Percentiles rank a stretch among this genome's conserved stretches.
phyloP scores from a whole-genome alignment of 805 yeast species.

The Yarrowia divulgata region DNA sequence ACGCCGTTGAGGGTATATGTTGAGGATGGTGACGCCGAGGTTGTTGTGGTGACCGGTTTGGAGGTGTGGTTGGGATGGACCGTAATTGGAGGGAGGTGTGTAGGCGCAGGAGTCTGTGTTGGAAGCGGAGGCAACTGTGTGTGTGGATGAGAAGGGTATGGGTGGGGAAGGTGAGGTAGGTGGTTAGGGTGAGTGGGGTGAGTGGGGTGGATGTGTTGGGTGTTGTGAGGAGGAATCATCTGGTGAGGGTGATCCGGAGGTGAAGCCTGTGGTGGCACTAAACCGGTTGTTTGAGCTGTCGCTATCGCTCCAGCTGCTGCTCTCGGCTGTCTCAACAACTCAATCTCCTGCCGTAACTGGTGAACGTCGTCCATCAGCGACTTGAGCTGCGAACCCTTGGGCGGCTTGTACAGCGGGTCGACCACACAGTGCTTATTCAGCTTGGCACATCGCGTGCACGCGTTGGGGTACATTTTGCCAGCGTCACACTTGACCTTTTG shows the following conservation, averaged over 20 bases:
- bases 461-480: constrained; percentile 76
- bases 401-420: constrained; percentile 90
- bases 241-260: not conserved
- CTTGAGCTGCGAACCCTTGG: constrained; percentile 90
- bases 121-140: not conserved
- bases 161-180: not conserved
- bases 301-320: not conserved
- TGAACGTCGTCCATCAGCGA: constrained; percentile 83
- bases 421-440: constrained; percentile 84
- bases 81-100: not conserved
- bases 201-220: too few species aligned
- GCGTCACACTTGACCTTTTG: constrained; percentile 95
- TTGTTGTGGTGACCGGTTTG: not conserved
- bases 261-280: too few species aligned
- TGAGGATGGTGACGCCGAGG: constrained; percentile 46
- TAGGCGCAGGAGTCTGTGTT: not conserved
- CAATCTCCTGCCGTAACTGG: constrained; percentile 75
- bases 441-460: constrained; percentile 83
- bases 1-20: constrained; percentile 84
- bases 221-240: not conserved
- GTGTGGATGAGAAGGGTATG: not conserved
- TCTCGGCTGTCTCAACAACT: constrained; percentile 11
- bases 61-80: constrained; percentile 9
- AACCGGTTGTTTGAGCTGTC: not conserved
- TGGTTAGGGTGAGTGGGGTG: not conserved